Evolutionary conservation across 306 rosid genomes (phyloP).

Genomic region (Luffa aegyptiaca): DNA sequence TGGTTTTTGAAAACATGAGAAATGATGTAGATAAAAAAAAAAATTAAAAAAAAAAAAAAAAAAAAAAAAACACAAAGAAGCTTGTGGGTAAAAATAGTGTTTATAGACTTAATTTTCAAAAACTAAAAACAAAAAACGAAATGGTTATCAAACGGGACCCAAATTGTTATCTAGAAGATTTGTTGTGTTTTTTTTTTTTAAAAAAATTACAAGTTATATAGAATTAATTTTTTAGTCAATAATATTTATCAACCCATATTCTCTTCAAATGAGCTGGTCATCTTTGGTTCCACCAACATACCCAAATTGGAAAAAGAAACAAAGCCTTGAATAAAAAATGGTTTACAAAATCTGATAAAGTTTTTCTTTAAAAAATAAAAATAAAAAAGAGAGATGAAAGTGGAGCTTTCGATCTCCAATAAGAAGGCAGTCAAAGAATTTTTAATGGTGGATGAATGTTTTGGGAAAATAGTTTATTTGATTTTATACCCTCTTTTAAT

Average conservation of each 20-base stretch:
- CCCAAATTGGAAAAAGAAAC: background rate
- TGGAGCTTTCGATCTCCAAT: slow-evolving; percentile 27
- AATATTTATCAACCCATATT: background rate
- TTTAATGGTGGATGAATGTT: background rate
- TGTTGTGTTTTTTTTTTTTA: too few species aligned
- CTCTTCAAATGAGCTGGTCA: background rate
- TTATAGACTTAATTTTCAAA: too few species aligned
- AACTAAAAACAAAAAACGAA: too few species aligned
- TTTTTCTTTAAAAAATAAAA: background rate
- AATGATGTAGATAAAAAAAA: too few species aligned
- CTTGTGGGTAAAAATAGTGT: too few species aligned
- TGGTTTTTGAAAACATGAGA: too few species aligned
- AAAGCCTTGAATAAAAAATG: background rate
- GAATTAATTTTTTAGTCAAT: background rate
- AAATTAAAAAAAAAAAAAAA: too few species aligned
- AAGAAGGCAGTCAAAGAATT: slow-evolving; percentile 31
- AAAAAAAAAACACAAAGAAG: too few species aligned
- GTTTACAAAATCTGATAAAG: background rate
- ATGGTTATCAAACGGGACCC: too few species aligned
- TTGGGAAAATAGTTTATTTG: slow-evolving; percentile 3
- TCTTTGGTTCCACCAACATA: background rate
- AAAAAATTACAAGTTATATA: background rate
- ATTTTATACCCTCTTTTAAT: background rate
- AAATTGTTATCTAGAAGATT: too few species aligned
- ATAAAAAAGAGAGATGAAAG: background rate